Evolutionary conservation across 495 filamentous ascomycete genomes (phyloP).

Genomic region (Penicillium herquei): DNA sequence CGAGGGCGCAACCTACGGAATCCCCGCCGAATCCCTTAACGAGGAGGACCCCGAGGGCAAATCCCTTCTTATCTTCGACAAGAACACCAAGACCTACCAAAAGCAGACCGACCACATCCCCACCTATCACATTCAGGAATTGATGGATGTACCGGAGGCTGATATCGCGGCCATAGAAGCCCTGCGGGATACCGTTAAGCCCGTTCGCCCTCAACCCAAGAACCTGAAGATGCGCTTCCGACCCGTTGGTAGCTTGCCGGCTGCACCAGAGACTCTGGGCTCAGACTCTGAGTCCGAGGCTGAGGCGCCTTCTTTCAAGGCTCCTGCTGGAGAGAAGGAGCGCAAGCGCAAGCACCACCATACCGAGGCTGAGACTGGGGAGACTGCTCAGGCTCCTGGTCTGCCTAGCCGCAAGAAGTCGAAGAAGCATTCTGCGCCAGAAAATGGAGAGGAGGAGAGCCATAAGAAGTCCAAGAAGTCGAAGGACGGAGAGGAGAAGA

Average conservation of each 20-base stretch:
- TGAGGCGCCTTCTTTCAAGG: constrained; percentile 35
- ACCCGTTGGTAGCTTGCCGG: constrained; percentile 50
- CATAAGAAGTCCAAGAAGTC: constrained; percentile 43
- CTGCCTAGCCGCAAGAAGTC: constrained; percentile 42
- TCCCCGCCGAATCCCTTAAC: constrained; percentile 40
- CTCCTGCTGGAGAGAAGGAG: constrained; percentile 33
- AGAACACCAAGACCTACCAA: constrained; percentile 32
- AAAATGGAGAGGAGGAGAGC: constrained; percentile 17
- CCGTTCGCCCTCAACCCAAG: constrained; percentile 52
- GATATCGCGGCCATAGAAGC: constrained; percentile 31
- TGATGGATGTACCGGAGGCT: constrained; percentile 32
- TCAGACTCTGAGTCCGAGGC: constrained; percentile 47
- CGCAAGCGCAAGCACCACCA: constrained; percentile 43
- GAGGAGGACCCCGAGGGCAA: constrained; percentile 34
- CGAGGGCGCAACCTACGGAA: constrained; percentile 44
- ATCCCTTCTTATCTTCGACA: constrained; percentile 37
- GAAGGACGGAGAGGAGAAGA: constrained; percentile 42
- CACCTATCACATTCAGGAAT: constrained; percentile 46
- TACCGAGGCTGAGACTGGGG: constrained; percentile 35
- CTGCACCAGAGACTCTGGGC: constrained; percentile 46
- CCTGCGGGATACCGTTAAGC: constrained; percentile 39
- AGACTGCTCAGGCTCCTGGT: constrained; percentile 25
- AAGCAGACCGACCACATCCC: constrained; percentile 34
- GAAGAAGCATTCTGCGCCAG: constrained; percentile 36
- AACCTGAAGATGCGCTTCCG: constrained; percentile 60